Evolutionary conservation across 2,329 filamentous ascomycete species (phyloP), one percentile per base, ranked within the genome.

Genomic region (Sporothrix brasiliensis): DNA sequence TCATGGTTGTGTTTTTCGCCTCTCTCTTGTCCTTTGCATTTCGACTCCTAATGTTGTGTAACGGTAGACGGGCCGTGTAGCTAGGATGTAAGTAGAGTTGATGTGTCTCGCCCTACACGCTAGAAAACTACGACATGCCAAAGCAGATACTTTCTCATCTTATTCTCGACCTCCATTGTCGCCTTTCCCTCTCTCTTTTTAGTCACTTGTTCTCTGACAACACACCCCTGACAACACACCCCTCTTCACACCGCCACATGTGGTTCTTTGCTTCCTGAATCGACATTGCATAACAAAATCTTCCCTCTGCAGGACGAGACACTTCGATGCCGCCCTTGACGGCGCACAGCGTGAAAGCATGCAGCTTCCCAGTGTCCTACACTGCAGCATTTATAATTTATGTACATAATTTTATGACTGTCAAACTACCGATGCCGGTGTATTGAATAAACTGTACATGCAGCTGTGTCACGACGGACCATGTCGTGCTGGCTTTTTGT

Each of bases 301-400:
- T 24, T 66, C 50, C 68, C 50, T 69, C 14, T 56, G 68, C 68
- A 69, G 61, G 13, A 58, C 2, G 14, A 44, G 56, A 47, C 68
- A 63, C 68, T 24, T 66, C 50, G 68, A 69, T 69, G 58, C 68
- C 63, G 68, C 39, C 21, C 39, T 47, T 27, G 21, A 47, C 58
- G 58, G 39, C 5, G 39, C n/a, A 63, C 58, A 27, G 58, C 58
- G 21, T 47, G 13, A 14, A 13, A 13, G 21, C n/a, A 47, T 27
- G 58, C 39, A 63, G 39, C 13, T 13, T 6, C 16, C 11, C 16
- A 54, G 13, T 58, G 30, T 21, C 9, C 10, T 16, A 11, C 41
- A 44, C 11, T n/a, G 10, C 19, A 6, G 13, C 53, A 50, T 1
- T 50, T n/a, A 34, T 34, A 1, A 34, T 34, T 9, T 34, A 34